Evolutionary conservation across 2,329 filamentous ascomycete species (phyloP).

Genomic region (Davidsoniella australis): DNA sequence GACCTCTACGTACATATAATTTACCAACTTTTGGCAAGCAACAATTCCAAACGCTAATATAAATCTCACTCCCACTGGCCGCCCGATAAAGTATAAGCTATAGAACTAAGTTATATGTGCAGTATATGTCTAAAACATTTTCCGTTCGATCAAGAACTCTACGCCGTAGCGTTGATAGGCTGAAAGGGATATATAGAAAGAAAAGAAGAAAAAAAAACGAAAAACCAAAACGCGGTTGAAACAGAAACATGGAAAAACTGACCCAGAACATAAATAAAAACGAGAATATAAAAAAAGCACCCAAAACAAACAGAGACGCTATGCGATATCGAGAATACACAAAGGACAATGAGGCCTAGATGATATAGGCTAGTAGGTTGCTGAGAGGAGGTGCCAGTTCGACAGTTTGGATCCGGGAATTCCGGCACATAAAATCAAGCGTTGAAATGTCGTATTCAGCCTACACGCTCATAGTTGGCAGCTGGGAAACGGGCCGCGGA

Average conservation of each 20-base stretch:
- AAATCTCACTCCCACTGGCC: no score
- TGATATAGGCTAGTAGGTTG: not conserved
- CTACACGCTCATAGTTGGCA: conserved; percentile 36
- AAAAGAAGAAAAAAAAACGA: no score
- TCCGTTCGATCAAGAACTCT: not conserved
- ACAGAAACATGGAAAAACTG: not conserved
- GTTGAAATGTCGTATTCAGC: not conserved
- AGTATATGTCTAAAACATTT: not conserved
- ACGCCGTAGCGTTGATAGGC: not conserved
- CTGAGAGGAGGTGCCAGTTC: no score
- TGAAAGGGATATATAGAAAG: not conserved
- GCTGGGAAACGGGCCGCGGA: conserved; percentile 27
- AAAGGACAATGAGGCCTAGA: no score
- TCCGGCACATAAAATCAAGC: not conserved
- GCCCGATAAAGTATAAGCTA: no score
- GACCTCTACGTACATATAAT: no score
- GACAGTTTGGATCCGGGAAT: no score
- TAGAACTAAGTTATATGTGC: no score
- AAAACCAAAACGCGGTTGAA: not conserved
- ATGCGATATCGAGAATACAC: conserved; percentile 1
- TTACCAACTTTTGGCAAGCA: no score
- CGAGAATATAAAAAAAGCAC: not conserved
- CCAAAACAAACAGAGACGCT: not conserved
- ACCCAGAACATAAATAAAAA: not conserved
- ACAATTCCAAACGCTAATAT: no score